Conservation (phyloP, 148 eudicot genomes). For the Heliosperma pusillum region DNA sequence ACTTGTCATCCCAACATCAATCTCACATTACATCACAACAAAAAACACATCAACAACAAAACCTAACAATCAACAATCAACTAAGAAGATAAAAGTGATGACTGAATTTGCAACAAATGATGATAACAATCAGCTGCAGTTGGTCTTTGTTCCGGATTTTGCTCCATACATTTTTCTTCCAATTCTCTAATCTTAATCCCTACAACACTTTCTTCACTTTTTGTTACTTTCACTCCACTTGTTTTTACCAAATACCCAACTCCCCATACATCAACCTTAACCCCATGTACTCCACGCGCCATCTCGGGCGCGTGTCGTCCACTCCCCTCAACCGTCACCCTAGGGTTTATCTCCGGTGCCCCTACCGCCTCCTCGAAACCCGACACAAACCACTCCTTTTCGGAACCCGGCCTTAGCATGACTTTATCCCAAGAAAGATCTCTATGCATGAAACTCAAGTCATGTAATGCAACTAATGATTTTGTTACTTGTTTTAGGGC, state of each 20-base stretch:
- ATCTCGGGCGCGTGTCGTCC: slow-evolving; percentile 70
- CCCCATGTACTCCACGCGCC: slow-evolving; percentile 74
- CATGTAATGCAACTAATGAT: slow-evolving; percentile 73
- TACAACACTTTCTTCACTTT: slow-evolving; percentile 12
- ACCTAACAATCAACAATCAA: slow-evolving; percentile 10
- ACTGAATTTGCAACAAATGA: slow-evolving; percentile 78
- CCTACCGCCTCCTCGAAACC: slow-evolving; percentile 77
- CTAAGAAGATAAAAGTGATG: slow-evolving; percentile 43
- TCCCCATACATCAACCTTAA: slow-evolving; percentile 87
- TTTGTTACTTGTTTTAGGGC: slow-evolving; percentile 76
- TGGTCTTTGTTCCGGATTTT: slow-evolving; percentile 70
- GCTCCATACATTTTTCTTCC: slow-evolving; percentile 65
- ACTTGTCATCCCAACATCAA: neutral
- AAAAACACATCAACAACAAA: neutral
- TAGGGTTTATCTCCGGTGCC: slow-evolving; percentile 66
- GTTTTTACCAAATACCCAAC: slow-evolving; percentile 67
- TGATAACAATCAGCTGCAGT: slow-evolving; percentile 94
- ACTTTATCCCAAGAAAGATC: slow-evolving; percentile 78
- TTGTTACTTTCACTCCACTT: slow-evolving; percentile 34
- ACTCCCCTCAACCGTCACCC: slow-evolving; percentile 1
- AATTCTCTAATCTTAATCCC: slow-evolving; percentile 46
- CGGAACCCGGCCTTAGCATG: slow-evolving; percentile 29
- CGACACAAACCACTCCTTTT: slow-evolving; percentile 44
- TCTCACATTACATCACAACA: too few species aligned
- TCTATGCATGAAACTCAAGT: slow-evolving; percentile 77